These are phyloP conservation scores for Boletus mariae DNA, from an alignment of 1,284 basidiomycete species.

Conservation along the genomic window DNA sequence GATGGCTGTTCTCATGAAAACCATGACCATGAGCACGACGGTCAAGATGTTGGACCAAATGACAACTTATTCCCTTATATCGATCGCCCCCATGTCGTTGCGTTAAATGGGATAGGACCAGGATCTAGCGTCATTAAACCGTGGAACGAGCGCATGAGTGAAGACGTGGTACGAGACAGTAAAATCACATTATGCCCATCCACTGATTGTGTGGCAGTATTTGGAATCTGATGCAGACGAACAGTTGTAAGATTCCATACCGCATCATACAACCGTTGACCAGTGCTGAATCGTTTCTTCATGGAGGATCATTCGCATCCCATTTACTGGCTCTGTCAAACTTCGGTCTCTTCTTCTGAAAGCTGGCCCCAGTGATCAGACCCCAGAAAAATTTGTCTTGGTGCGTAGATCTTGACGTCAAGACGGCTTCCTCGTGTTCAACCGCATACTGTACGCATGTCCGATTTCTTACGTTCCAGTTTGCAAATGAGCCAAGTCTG, in stretches of 20 bases:
- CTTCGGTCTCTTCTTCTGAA: conserved; percentile 72
- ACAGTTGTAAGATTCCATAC: conserved; percentile 54
- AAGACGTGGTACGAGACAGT: conserved; percentile 48
- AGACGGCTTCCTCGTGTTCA: neutral
- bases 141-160: conserved; percentile 67
- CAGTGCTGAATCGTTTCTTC: conserved; percentile 8
- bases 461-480: conserved; percentile 35
- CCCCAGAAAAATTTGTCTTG: conserved; percentile 62
- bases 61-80: conserved; percentile 70
- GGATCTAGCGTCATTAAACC: conserved; percentile 67
- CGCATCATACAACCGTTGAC: conserved; percentile 1
- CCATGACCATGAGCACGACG: neutral
- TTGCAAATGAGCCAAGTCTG: conserved; percentile 62
- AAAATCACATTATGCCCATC: neutral
- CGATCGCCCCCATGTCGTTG: conserved; percentile 68
- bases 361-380: conserved; percentile 67
- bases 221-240: conserved; percentile 82
- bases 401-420: conserved; percentile 40
- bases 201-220: conserved; percentile 42
- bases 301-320: conserved; percentile 68
- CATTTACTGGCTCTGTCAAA: conserved; percentile 78
- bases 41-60: conserved; percentile 51
- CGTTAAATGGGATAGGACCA: conserved; percentile 55
- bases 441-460: neutral
- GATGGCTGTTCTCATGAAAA: conserved; percentile 17